These are phyloP conservation scores for Wallacemonas sp. DNA, from an alignment of 208 protist species.

Conservation along the genomic window DNA sequence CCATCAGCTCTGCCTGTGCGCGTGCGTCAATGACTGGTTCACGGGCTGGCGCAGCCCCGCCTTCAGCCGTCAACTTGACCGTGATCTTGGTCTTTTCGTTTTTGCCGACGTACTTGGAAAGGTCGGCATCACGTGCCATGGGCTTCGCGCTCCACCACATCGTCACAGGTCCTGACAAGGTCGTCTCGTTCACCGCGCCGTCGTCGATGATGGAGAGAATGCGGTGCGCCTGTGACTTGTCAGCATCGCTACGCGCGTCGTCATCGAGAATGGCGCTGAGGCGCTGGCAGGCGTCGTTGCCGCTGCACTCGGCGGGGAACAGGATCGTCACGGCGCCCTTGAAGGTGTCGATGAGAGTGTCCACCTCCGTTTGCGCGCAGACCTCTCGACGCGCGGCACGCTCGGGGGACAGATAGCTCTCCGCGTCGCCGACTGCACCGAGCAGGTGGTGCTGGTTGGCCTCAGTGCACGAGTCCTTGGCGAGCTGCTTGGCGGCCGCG, in stretches of 20 bases:
- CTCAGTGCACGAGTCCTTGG: slow-evolving; percentile 71
- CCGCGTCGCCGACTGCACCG: slow-evolving; percentile 67
- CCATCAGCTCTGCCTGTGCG: slow-evolving; percentile 90
- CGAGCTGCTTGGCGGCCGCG: slow-evolving; percentile 74
- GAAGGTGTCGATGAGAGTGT: slow-evolving; percentile 64
- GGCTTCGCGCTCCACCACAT: slow-evolving; percentile 93
- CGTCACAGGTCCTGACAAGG: slow-evolving; percentile 50
- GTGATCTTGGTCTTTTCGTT: slow-evolving; percentile 95
- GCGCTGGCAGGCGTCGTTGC: slow-evolving; percentile 60
- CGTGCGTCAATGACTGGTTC: slow-evolving; percentile 82
- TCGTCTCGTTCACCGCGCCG: slow-evolving; percentile 78
- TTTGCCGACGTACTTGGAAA: slow-evolving; percentile 88
- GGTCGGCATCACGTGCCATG: slow-evolving; percentile 67
- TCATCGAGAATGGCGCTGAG: slow-evolving; percentile 69
- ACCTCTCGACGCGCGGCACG: slow-evolving; percentile 56
- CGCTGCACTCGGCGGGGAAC: slow-evolving; percentile 87
- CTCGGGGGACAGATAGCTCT: slow-evolving; percentile 78
- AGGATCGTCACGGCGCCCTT: slow-evolving; percentile 87
- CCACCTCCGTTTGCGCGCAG: slow-evolving; percentile 68
- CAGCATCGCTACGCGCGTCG: slow-evolving; percentile 48
- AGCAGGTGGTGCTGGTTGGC: slow-evolving; percentile 67
- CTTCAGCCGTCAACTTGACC: slow-evolving; percentile 84
- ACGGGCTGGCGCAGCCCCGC: slow-evolving; percentile 68
- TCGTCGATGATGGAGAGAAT: slow-evolving; percentile 87
- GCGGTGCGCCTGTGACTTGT: slow-evolving; percentile 81